Evolutionary conservation across 2,329 filamentous ascomycete species (phyloP).

Genomic region (Pyricularia pennisetigena): DNA sequence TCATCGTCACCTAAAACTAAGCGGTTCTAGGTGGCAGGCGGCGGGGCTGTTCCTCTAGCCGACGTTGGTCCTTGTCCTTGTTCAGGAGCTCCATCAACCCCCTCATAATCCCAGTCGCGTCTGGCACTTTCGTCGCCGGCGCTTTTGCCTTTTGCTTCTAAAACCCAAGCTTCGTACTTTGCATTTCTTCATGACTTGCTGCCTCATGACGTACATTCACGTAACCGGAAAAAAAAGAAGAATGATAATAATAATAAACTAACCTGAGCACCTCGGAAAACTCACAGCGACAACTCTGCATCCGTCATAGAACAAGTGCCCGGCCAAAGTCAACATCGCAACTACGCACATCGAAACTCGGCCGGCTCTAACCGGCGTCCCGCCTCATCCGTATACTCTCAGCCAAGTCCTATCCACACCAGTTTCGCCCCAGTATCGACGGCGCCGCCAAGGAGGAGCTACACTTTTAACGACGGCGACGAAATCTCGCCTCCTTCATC

Average conservation of each 20-base stretch:
- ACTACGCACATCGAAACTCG: constrained; percentile 23
- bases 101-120: not conserved
- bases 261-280: constrained; percentile 13
- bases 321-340: constrained; percentile 21
- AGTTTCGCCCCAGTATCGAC: constrained; percentile 17
- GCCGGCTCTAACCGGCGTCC: constrained; percentile 30
- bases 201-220: not conserved
- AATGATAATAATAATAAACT: not conserved
- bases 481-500: constrained; percentile 49
- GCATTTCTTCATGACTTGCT: not conserved
- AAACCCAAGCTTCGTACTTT: not conserved
- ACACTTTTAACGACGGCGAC: constrained; percentile 13
- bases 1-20: not conserved
- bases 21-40: not conserved
- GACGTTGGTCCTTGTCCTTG: not conserved
- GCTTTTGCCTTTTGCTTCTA: not conserved
- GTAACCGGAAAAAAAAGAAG: not conserved
- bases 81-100: not conserved
- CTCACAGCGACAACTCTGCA: constrained; percentile 18
- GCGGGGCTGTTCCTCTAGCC: not conserved
- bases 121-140: not conserved
- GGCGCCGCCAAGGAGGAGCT: constrained; percentile 10
- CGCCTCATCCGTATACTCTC: constrained; percentile 53
- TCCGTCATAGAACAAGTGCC: constrained; percentile 6
- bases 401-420: constrained; percentile 33